Percentiles rank a stretch among this genome's conserved stretches.
Evolutionary conservation across 2,329 filamentous ascomycete species (phyloP).

Genomic region (Tolypocladium sp.): DNA sequence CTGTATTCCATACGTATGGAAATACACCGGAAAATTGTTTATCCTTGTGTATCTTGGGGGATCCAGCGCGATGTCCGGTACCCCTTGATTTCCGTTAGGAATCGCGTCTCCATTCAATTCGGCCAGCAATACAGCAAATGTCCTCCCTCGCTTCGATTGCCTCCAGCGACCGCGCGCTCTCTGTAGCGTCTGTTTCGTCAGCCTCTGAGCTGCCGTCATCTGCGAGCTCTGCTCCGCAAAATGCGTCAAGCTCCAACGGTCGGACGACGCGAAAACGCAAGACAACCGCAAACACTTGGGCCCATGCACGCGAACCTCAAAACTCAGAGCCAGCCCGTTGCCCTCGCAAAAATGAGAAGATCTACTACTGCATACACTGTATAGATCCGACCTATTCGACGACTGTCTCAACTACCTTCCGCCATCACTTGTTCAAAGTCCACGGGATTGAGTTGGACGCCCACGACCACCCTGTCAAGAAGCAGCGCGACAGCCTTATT

Average conservation of each 20-base stretch:
- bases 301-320: not conserved
- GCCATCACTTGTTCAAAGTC: not conserved
- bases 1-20: not conserved
- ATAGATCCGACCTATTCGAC: not conserved
- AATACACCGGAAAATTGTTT: not conserved
- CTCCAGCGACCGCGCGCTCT: no score
- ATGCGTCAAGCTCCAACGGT: not conserved
- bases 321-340: not conserved
- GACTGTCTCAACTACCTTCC: not conserved
- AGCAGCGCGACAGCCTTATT: slow-evolving; percentile 1
- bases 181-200: no score
- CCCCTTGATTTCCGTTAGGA: no score
- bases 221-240: not conserved
- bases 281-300: not conserved
- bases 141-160: no score
- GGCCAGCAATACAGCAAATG: no score
- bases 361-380: slow-evolving; percentile 2
- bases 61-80: no score
- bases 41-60: no score
- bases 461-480: not conserved
- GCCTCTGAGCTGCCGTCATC: not conserved
- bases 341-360: not conserved
- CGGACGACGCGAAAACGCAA: not conserved
- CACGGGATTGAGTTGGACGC: not conserved
- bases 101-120: no score